A percentile compares a stretch with the other conserved stretches of the same genome.
Conservation (phyloP, 148 eudicot species). For the Vaccinium darrowii region DNA sequence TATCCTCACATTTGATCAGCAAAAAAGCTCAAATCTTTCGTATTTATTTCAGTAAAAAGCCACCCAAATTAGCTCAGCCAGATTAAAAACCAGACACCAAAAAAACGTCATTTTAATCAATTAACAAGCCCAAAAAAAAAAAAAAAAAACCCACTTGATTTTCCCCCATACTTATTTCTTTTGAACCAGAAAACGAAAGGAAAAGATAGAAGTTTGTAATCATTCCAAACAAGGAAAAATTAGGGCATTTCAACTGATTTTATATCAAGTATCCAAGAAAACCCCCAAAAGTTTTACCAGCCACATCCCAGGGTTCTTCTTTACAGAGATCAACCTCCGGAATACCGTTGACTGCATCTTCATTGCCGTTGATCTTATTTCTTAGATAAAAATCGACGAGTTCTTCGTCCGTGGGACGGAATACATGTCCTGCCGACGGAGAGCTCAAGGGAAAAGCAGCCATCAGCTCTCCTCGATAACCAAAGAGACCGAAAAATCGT, state of each 20-base stretch:
- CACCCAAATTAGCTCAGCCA: not conserved
- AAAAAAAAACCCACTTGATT: not conserved
- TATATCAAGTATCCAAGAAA: not conserved
- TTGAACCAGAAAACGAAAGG: not conserved
- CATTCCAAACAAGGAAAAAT: no score
- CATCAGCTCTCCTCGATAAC: constrained; percentile 4
- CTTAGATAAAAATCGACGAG: constrained; percentile 71
- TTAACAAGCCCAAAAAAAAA: not conserved
- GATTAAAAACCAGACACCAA: not conserved
- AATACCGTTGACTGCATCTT: constrained; percentile 55
- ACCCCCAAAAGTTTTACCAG: constrained; percentile 39
- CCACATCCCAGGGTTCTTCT: constrained; percentile 98
- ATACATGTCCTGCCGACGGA: constrained; percentile 81
- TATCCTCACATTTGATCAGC: not conserved
- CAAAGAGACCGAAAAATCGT: not conserved
- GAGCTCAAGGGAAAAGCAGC: constrained; percentile 34
- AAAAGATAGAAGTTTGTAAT: no score
- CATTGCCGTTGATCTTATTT: constrained; percentile 65
- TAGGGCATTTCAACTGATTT: no score
- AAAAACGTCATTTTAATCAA: not conserved
- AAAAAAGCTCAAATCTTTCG: not conserved
- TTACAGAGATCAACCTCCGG: constrained; percentile 88
- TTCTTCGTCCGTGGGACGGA: constrained; percentile 90
- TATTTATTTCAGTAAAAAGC: not conserved
- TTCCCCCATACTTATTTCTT: not conserved